A percentile compares a stretch with the other conserved stretches of the same genome.
These are phyloP conservation scores for Colletotrichum euphorbiae DNA, from an alignment of 2,329 filamentous ascomycete genomes.

Conservation along the genomic window DNA sequence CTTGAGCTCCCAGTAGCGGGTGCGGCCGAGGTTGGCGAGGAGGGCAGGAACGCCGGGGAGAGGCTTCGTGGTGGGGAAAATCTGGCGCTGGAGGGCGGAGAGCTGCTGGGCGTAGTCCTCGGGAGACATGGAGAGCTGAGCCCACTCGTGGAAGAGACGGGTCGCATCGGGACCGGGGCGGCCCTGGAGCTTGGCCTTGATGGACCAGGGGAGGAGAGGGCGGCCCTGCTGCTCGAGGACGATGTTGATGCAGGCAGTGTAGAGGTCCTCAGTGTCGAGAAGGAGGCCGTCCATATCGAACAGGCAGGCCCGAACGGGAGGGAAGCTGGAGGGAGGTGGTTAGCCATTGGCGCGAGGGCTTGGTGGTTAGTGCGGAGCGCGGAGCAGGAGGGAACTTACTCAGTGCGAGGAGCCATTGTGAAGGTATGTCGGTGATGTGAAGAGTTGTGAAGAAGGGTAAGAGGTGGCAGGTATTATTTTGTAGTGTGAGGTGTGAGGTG, in stretches of 20 bases:
- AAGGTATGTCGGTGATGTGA: slow-evolving; percentile 9
- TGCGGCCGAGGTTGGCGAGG: slow-evolving; percentile 68
- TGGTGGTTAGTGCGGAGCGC: slow-evolving; percentile 46
- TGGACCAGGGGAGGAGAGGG: slow-evolving; percentile 85
- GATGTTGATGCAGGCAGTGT: slow-evolving; percentile 85
- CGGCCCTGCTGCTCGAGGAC: slow-evolving; percentile 81
- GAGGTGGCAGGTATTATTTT: not conserved
- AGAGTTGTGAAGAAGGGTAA: slow-evolving; percentile 11
- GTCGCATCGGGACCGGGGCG: slow-evolving; percentile 66
- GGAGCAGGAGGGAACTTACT: slow-evolving; percentile 51
- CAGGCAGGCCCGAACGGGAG: slow-evolving; percentile 87
- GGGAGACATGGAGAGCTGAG: slow-evolving; percentile 79
- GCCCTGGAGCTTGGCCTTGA: slow-evolving; percentile 87
- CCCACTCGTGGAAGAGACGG: slow-evolving; percentile 78
- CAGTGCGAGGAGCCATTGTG: slow-evolving; percentile 57
- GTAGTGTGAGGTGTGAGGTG: not conserved
- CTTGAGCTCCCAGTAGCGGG: slow-evolving; percentile 61
- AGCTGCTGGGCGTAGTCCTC: slow-evolving; percentile 75
- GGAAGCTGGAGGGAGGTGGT: slow-evolving; percentile 66
- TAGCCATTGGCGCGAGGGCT: not conserved
- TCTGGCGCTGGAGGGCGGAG: slow-evolving; percentile 71
- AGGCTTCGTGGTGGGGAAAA: slow-evolving; percentile 81
- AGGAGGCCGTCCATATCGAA: slow-evolving; percentile 99
- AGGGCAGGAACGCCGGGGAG: slow-evolving; percentile 82
- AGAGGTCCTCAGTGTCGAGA: slow-evolving; percentile 91